Conservation (phyloP, 176 grass and related monocot species). For the Cenchrus fungigraminus region DNA sequence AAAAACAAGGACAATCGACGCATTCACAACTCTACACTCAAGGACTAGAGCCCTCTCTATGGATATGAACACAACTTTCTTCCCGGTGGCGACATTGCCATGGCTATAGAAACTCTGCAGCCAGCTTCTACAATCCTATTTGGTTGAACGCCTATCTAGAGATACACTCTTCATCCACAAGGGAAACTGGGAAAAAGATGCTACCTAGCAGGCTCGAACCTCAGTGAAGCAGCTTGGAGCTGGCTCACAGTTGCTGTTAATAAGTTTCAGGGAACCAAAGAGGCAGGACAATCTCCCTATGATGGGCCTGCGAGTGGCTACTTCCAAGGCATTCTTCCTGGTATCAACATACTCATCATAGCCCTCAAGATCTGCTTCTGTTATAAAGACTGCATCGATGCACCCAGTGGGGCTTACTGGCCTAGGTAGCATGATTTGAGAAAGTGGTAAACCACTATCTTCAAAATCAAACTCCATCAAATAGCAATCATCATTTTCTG, state of each 20-base stretch:
- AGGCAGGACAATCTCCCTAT: conserved; percentile 78
- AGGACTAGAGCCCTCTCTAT: conserved; percentile 13
- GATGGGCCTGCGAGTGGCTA: conserved; percentile 51
- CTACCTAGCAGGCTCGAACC: conserved; percentile 64
- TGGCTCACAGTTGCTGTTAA: conserved; percentile 51
- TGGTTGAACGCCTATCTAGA: conserved; percentile 40
- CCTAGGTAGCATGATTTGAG: conserved; percentile 48
- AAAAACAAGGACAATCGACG: conserved; percentile 38
- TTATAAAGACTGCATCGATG: conserved; percentile 67
- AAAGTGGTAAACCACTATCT: conserved; percentile 55
- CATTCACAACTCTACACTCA: conserved; percentile 46
- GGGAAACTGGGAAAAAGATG: conserved; percentile 35
- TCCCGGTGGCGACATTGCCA: conserved; percentile 46
- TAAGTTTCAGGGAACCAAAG: conserved; percentile 74
- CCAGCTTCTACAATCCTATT: conserved; percentile 31
- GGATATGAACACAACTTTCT: conserved; percentile 51
- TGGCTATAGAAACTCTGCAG: conserved; percentile 33
- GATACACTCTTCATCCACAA: conserved; percentile 41
- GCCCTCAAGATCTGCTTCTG: conserved; percentile 88
- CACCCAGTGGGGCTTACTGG: conserved; percentile 37
- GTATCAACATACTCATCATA: conserved; percentile 55
- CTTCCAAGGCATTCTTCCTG: conserved; percentile 39
- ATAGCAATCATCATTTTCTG: conserved; percentile 40
- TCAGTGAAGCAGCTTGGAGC: conserved; percentile 51
- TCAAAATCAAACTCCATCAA: conserved; percentile 48